These are phyloP conservation scores for Asterochloris erici DNA, from an alignment of 139 green algal genomes.

Conservation along the genomic window DNA sequence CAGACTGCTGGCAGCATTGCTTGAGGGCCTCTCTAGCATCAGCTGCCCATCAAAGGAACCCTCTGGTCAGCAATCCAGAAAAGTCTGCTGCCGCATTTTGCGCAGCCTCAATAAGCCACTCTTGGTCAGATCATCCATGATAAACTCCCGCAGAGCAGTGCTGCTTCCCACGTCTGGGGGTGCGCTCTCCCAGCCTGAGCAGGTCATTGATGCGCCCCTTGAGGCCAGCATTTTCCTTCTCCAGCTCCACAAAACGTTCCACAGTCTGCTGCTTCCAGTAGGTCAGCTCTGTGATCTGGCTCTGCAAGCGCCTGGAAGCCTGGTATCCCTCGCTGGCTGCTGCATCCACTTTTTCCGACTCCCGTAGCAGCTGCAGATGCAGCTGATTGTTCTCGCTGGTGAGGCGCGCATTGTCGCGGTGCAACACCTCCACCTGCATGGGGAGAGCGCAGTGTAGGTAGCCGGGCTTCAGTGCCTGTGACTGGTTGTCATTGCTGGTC, in stretches of 20 bases:
- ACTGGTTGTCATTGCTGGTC: too few relatives aligned
- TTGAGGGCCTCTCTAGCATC: too few relatives aligned
- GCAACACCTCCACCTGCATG: conserved; percentile 56
- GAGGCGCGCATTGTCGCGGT: conserved; percentile 46
- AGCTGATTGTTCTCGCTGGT: conserved; percentile 63
- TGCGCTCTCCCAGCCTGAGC: conserved; percentile 6
- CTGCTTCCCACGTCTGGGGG: neutral
- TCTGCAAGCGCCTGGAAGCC: conserved; percentile 25
- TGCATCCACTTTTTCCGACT: conserved; percentile 45
- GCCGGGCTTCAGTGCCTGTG: too few relatives aligned
- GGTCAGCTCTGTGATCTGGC: conserved; percentile 29
- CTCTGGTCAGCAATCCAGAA: too few relatives aligned
- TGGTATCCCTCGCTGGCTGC: conserved; percentile 35
- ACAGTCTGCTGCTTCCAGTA: conserved; percentile 52
- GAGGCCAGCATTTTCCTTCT: conserved; percentile 60
- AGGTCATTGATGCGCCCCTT: conserved; percentile 19
- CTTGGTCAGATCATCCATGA: too few relatives aligned
- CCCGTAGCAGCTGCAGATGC: conserved; percentile 59
- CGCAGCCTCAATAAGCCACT: too few relatives aligned
- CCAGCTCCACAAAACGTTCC: conserved; percentile 30
- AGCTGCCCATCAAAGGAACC: too few relatives aligned
- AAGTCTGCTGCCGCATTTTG: too few relatives aligned
- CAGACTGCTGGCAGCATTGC: too few relatives aligned
- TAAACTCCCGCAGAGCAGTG: too few relatives aligned
- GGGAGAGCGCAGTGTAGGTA: neutral